Percentiles rank a stretch among this genome's conserved stretches.
Conservation (phyloP, 768 basidiomycete species). For the Trametes elegans region DNA sequence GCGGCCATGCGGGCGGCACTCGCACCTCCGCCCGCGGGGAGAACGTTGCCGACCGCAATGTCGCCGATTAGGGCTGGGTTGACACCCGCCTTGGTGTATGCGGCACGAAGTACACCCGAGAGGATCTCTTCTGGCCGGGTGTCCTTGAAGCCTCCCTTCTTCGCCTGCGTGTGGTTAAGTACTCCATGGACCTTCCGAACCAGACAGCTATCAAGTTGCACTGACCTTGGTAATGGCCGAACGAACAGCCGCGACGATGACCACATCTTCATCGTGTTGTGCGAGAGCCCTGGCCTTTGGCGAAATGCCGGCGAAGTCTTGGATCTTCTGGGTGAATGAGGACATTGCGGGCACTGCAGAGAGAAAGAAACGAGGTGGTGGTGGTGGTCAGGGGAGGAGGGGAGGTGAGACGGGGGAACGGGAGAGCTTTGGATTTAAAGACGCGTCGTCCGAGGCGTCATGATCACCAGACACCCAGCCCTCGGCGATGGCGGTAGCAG, state of each 20-base stretch:
- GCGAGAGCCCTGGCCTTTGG: slow-evolving; percentile 63
- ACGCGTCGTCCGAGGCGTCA: slow-evolving; percentile 4
- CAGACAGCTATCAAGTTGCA: neutral
- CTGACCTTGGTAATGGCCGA: slow-evolving; percentile 90
- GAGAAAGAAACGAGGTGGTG: neutral
- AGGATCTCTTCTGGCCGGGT: slow-evolving; percentile 82
- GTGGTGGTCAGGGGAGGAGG: neutral
- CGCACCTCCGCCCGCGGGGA: slow-evolving; percentile 85
- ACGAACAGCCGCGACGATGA: slow-evolving; percentile 85
- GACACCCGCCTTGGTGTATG: slow-evolving; percentile 62
- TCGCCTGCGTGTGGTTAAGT: slow-evolving; percentile 59
- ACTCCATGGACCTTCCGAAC: too few relatives aligned
- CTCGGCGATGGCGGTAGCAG: slow-evolving; percentile 1
- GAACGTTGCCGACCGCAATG: slow-evolving; percentile 83
- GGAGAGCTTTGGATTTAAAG: neutral
- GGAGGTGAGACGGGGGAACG: neutral
- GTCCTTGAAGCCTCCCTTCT: slow-evolving; percentile 90
- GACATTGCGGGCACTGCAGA: slow-evolving; percentile 15
- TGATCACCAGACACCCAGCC: slow-evolving; percentile 2
- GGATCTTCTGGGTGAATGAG: slow-evolving; percentile 24
- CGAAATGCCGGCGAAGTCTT: slow-evolving; percentile 25
- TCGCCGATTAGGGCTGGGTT: slow-evolving; percentile 85
- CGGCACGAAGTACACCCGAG: slow-evolving; percentile 71
- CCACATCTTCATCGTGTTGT: slow-evolving; percentile 83
- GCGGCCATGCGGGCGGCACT: slow-evolving; percentile 82